Conservation (phyloP, 2,329 filamentous ascomycete genomes). For the Rasamsonia emersonii region DNA sequence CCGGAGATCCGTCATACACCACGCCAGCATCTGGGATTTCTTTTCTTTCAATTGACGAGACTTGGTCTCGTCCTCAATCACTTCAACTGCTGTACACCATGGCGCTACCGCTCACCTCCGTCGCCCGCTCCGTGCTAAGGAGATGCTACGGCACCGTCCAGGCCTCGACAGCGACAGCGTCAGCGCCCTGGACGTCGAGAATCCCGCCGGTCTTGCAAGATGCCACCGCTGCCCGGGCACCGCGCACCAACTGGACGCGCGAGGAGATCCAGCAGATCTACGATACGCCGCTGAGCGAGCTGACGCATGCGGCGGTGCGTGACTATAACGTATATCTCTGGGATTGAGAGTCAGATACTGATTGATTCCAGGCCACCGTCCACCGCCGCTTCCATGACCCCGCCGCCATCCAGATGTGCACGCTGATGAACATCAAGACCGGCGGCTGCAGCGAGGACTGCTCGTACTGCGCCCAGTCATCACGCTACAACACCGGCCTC, state of each 20-base stretch:
- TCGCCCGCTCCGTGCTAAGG: constrained; percentile 20
- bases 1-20: too few species aligned
- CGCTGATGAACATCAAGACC: constrained; percentile 94
- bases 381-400: constrained; percentile 83
- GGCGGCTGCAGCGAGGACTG: constrained; percentile 89
- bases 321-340: not conserved
- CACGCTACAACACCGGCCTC: constrained; percentile 65
- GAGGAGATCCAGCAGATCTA: constrained; percentile 77
- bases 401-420: constrained; percentile 80
- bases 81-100: too few species aligned
- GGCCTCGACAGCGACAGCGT: constrained; percentile 17
- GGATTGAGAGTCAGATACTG: constrained; percentile 8
- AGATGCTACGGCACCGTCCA: constrained; percentile 34
- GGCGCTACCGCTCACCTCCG: too few species aligned
- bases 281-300: constrained; percentile 69
- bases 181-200: constrained; percentile 21
- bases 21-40: too few species aligned
- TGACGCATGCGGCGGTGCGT: constrained; percentile 65
- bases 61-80: too few species aligned
- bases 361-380: constrained; percentile 53
- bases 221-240: constrained; percentile 29
- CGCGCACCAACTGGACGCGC: constrained; percentile 69
- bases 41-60: too few species aligned
- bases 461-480: constrained; percentile 82
- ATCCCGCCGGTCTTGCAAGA: constrained; percentile 26